Base-by-base conservation (phyloP, 306 rosid species). In the Castanopsis chinensis region DNA sequence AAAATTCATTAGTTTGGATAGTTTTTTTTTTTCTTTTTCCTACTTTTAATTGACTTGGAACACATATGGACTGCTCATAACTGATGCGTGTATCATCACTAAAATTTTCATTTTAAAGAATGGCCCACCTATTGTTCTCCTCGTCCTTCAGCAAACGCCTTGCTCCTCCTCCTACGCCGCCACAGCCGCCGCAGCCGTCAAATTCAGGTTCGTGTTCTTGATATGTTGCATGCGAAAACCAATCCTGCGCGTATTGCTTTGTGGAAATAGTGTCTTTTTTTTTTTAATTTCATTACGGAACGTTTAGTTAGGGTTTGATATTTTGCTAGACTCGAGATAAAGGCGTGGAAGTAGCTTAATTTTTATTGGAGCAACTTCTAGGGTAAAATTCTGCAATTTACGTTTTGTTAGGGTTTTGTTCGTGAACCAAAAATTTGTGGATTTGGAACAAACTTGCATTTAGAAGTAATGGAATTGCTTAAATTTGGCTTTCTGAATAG, bases 71-170 rank as follows among this genome's bases (percentile, higher is more conserved):
- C 17, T 1, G 5, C 17, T 59, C 25, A 59, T 23, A 12, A 59
- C 33, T 25, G 23, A 21, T 61, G 35, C 69, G 28, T 14, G 67
- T 60, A 60, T 49, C 17, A 12, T 3, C 17, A 49, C 5, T 49
- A 4, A 49, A 11, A 13, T 49, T 49, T 49, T 49, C 2, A 49
- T 49, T 11, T 49, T 49, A 7, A 41, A 7, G 11, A 41, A 41
- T 8, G 17, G 98, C 98, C 6, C 90, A 88, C 74, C 79, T 85
- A 77, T 77, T 95, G 5, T 95, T 95, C 78, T 91, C 96, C 56
- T 68, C 93, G 56, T 91, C 92, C 33, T 90, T 92, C 82, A 88
- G 90, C 45, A 93, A 89, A 69, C 96, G 97, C 80, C 96, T 95
- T 49, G 84, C 89, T 55, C 81, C 92, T 13, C 87, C 81, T 68